Evolutionary conservation across 352 stramenopile species (phyloP).

Genomic region (Globisporangium cystogenes): DNA sequence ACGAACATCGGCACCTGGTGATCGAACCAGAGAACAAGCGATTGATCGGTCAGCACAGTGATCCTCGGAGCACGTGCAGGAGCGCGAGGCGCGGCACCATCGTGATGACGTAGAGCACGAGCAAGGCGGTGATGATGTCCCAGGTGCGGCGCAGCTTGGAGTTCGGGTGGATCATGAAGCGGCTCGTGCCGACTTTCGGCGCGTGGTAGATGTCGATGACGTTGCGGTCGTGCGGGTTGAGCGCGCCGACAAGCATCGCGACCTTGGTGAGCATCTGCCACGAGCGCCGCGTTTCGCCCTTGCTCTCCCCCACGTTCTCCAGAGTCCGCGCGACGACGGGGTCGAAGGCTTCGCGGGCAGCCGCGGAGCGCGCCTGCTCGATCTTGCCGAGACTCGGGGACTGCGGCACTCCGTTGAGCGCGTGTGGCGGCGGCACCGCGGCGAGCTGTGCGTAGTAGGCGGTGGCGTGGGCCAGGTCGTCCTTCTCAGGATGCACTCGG

Average conservation of each 20-base stretch:
- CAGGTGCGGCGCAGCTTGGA: slow-evolving; percentile 65
- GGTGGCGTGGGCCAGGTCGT: slow-evolving; percentile 2
- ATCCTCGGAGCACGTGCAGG: background rate
- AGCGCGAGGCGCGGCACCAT: slow-evolving; percentile 23
- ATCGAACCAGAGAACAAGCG: background rate
- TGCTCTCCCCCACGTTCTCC: background rate
- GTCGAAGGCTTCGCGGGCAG: slow-evolving; percentile 4
- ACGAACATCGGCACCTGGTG: slow-evolving; percentile 42
- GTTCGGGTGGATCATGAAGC: slow-evolving; percentile 79
- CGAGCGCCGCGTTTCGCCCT: slow-evolving; percentile 7
- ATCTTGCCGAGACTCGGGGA: slow-evolving; percentile 9
- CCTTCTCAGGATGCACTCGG: slow-evolving; percentile 12
- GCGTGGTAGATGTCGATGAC: slow-evolving; percentile 83
- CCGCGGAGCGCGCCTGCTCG: slow-evolving; percentile 1
- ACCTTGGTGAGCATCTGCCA: slow-evolving; percentile 23
- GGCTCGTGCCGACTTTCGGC: slow-evolving; percentile 36
- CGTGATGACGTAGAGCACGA: slow-evolving; percentile 73
- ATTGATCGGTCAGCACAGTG: background rate
- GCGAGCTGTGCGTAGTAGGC: slow-evolving; percentile 7
- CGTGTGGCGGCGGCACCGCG: background rate
- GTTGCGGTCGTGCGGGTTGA: slow-evolving; percentile 27
- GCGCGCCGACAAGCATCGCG: slow-evolving; percentile 16
- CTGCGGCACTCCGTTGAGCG: background rate
- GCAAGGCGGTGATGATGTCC: slow-evolving; percentile 62
- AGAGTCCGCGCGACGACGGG: background rate